Conservation (phyloP, 1,139 yeast genomes). For the Meyerozyma guilliermondii region DNA sequence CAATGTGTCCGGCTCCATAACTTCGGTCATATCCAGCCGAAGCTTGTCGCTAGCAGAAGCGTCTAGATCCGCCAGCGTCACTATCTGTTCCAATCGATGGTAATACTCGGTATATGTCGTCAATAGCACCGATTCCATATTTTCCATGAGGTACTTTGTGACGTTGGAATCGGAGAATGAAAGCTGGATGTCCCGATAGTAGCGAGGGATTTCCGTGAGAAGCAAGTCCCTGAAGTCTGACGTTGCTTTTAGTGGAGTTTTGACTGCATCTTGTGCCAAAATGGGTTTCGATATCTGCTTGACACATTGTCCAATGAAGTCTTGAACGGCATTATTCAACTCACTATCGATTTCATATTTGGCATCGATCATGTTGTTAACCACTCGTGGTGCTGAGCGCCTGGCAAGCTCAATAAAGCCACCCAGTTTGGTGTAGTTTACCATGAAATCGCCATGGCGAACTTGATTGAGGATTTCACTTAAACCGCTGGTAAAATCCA, state of each 20-base stretch:
- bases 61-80: not conserved
- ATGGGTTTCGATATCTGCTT: constrained; percentile 32
- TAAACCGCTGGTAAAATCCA: constrained; percentile 75
- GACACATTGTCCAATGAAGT: constrained; percentile 44
- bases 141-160: constrained; percentile 28
- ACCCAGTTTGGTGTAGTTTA: constrained; percentile 20
- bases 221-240: constrained; percentile 44
- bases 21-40: constrained; percentile 21
- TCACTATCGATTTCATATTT: constrained; percentile 71
- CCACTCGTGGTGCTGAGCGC: constrained; percentile 77
- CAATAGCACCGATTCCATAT: constrained; percentile 46
- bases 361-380: constrained; percentile 82
- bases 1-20: constrained; percentile 57
- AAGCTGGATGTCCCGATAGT: constrained; percentile 46
- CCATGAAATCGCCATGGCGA: constrained; percentile 28
- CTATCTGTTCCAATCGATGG: constrained; percentile 14
- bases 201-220: constrained; percentile 48
- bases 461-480: constrained; percentile 51
- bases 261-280: constrained; percentile 13
- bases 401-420: constrained; percentile 57
- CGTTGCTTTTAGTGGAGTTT: constrained; percentile 23
- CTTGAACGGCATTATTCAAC: constrained; percentile 64
- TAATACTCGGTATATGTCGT: constrained; percentile 45
- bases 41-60: constrained; percentile 7
- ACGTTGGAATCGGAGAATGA: constrained; percentile 37